Conservation (phyloP, 208 protist species). For the Acanthamoeba divionensis region DNA sequence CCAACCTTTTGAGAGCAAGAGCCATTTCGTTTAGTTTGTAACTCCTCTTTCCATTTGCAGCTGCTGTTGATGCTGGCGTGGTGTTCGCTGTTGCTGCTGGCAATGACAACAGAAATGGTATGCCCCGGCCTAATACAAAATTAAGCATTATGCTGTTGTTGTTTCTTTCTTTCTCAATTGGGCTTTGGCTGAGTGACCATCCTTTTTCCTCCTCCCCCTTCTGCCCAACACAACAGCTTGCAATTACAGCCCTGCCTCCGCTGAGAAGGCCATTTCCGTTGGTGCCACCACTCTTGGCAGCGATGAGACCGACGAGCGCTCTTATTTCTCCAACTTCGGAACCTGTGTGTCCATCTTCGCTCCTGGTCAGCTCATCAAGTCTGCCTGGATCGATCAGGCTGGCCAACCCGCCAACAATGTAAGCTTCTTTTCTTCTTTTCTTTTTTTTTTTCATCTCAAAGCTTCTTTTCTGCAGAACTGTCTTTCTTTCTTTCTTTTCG, state of each 20-base stretch:
- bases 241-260: conserved; percentile 40
- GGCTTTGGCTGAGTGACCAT: background rate
- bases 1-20: too few relatives aligned
- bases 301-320: background rate
- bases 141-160: background rate
- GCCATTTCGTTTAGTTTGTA: too few relatives aligned
- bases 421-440: background rate
- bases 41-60: background rate
- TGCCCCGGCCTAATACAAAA: background rate
- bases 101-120: background rate
- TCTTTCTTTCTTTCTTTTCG: background rate
- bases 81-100: conserved; percentile 55
- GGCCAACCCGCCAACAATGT: background rate
- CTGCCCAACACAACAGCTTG: conserved; percentile 41
- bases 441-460: background rate
- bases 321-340: conserved; percentile 57
- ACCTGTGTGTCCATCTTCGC: conserved; percentile 38
- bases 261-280: conserved; percentile 44
- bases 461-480: background rate
- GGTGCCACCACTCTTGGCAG: conserved; percentile 31
- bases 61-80: conserved; percentile 36
- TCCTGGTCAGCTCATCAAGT: conserved; percentile 43
- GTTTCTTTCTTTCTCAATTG: too few relatives aligned
- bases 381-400: conserved; percentile 16
- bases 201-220: background rate